Evolutionary conservation across 1,284 basidiomycete genomes (phyloP).

Genomic region (Flammula alnicola): DNA sequence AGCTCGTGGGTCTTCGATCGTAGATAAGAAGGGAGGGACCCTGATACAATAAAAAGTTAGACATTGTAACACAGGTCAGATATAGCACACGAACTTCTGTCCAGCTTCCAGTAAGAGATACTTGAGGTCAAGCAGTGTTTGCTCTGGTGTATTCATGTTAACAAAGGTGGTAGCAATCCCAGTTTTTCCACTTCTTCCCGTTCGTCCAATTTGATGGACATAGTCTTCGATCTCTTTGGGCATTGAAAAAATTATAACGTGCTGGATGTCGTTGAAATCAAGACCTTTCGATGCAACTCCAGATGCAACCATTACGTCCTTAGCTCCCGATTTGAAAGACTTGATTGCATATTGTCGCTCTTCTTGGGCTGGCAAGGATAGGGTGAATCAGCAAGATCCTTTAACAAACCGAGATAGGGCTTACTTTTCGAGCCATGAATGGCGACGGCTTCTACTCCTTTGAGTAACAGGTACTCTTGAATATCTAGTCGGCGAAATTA

Average conservation of each 20-base stretch:
- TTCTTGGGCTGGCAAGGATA: slow-evolving; percentile 81
- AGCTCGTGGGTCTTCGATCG: slow-evolving; percentile 90
- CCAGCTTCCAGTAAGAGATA: slow-evolving; percentile 97
- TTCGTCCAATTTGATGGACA: slow-evolving; percentile 98
- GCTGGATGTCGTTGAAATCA: slow-evolving; percentile 98
- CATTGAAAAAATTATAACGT: slow-evolving; percentile 98
- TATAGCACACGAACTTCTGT: slow-evolving; percentile 66
- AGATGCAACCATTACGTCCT: slow-evolving; percentile 99
- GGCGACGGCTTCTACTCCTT: slow-evolving; percentile 97
- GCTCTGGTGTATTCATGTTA: slow-evolving; percentile 96
- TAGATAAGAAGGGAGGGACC: slow-evolving; percentile 93
- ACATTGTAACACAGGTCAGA: not conserved
- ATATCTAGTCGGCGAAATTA: slow-evolving; percentile 67
- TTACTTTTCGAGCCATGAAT: slow-evolving; percentile 97
- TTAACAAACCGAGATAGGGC: slow-evolving; percentile 26
- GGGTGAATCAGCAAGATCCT: slow-evolving; percentile 10
- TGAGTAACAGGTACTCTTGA: slow-evolving; percentile 95
- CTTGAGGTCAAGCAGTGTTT: slow-evolving; percentile 96
- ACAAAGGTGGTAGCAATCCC: slow-evolving; percentile 99
- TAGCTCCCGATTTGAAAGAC: slow-evolving; percentile 94
- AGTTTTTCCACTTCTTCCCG: slow-evolving; percentile 96
- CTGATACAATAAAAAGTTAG: slow-evolving; percentile 44
- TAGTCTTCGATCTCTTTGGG: slow-evolving; percentile 99
- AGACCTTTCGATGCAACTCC: slow-evolving; percentile 97
- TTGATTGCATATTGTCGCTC: slow-evolving; percentile 99